Percentiles rank a stretch among this genome's conserved stretches.
phyloP scores from a whole-genome alignment of 192 early-diverging fungal species.

The Coemansia sp. region DNA sequence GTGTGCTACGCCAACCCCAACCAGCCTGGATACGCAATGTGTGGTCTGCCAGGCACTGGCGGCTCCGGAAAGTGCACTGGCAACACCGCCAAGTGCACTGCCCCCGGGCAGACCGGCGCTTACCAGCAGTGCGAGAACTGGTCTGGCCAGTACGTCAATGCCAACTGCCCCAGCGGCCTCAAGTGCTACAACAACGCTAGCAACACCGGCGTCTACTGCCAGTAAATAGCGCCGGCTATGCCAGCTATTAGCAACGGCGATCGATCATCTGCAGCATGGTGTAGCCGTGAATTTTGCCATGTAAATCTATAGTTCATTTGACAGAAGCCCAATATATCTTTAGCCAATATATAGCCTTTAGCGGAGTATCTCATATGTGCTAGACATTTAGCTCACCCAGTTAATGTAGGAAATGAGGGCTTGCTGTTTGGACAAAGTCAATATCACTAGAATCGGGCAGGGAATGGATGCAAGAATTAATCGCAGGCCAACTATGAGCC shows the following conservation, averaged over 20 bases:
- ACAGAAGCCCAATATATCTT: not conserved
- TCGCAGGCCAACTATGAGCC: no score
- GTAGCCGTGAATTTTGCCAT: not conserved
- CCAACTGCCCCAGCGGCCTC: conserved; percentile 31
- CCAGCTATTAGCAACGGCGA: not conserved
- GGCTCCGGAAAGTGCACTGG: conserved; percentile 39
- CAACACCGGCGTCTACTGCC: conserved; percentile 42
- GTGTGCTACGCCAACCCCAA: conserved; percentile 55
- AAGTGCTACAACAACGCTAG: conserved; percentile 44
- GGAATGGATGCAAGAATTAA: no score
- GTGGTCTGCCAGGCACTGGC: conserved; percentile 44
- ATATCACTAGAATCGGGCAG: not conserved
- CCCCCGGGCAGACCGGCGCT: conserved; percentile 24
- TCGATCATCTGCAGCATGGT: not conserved
- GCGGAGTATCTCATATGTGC: no score
- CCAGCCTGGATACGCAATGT: conserved; percentile 39
- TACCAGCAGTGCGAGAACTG: conserved; percentile 45
- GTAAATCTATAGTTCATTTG: not conserved
- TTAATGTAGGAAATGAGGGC: no score
- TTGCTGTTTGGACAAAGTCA: no score
- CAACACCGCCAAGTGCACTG: conserved; percentile 41
- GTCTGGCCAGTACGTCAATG: conserved; percentile 40
- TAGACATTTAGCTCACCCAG: no score
- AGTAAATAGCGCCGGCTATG: conserved; percentile 10
- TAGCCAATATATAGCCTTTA: not conserved